phyloP scores from a whole-genome alignment of 2,329 filamentous ascomycete species.

The Botrytis galanthina region DNA sequence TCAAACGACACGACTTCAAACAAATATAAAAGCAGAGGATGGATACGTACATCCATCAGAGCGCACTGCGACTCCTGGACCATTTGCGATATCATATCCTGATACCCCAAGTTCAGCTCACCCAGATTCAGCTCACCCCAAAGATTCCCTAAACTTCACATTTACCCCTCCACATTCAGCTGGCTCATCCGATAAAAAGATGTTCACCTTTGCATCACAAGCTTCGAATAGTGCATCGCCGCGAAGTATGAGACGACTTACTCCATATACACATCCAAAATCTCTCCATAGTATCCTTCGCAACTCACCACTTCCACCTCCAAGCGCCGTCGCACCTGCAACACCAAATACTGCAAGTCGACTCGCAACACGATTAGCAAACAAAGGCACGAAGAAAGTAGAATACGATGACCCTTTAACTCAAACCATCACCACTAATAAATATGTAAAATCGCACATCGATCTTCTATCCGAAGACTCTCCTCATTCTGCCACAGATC shows the following conservation, averaged over 20 bases:
- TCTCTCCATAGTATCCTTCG: conserved; percentile 62
- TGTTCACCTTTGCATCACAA: conserved; percentile 35
- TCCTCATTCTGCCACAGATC: conserved; percentile 32
- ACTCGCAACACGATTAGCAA: conserved; percentile 53
- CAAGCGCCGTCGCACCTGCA: conserved; percentile 48
- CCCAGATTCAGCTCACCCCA: conserved; percentile 25
- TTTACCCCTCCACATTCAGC: conserved; percentile 40
- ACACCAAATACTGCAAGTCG: conserved; percentile 54
- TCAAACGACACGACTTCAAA: conserved; percentile 34
- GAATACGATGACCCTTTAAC: conserved; percentile 62
- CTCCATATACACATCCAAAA: conserved; percentile 59
- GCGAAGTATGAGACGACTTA: conserved; percentile 40
- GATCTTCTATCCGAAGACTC: conserved; percentile 59
- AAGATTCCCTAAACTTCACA: conserved; percentile 29
- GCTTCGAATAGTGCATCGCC: conserved; percentile 37
- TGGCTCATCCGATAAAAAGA: conserved; percentile 27
- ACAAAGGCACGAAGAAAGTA: conserved; percentile 49
- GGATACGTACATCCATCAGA: conserved; percentile 33
- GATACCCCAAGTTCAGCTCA: conserved; percentile 37
- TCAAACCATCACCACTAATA: conserved; percentile 62
- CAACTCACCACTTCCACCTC: conserved; percentile 61
- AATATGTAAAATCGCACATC: conserved; percentile 61
- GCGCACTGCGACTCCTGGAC: conserved; percentile 38
- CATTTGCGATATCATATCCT: conserved; percentile 37
- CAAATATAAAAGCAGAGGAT: conserved; percentile 27